Base-by-base conservation (phyloP, 805 yeast species). In the Saccharomycopsis javanensis region DNA sequence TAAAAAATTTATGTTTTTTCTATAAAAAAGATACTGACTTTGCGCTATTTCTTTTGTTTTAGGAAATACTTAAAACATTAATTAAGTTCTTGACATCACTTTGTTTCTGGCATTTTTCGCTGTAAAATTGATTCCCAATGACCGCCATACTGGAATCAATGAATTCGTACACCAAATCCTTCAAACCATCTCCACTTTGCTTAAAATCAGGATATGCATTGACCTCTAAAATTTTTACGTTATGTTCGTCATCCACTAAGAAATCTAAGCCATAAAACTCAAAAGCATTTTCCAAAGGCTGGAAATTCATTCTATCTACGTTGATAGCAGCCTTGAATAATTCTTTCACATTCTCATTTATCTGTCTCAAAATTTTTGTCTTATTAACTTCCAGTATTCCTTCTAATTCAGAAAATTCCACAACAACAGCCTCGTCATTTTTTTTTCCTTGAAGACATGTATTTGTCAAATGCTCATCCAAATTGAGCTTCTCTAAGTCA, bases 191-290 rank as follows among this genome's bases (percentile, higher is more conserved):
- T 16, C 99, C 99, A 0, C 98, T 94, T 71, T 94, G 99, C 66
- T 89, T 90, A 72, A 94, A 94, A 67, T 94, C 99, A 0, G 99
- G 99, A 66, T 85, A 94, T 15, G 98, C 85, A 66, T 94, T 94
- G 50, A 90, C 88, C 69, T 94, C 98, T 46, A 92, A 71, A 28
- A 94, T 67, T 50, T 75, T 76, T 2, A 86, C 92, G 13, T 75
- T 68, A 23, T 69, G 66, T 31, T 79, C 72, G 1, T 70, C 72
- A 63, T 82, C 83, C 16, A 94, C 86, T 56, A 94, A 69, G 68
- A 90, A 91, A 68, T 94, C 99, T 15, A 94, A 74, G 0, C 99
- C 99, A 67, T 78, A 94, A 5, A 88, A 76, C 69, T 94, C 99
- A 66, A 88, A 79, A 0, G 95, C 92, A 68, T 89, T 89, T 1